Percentiles rank a stretch among this genome's conserved stretches.
Conservation (phyloP, 768 basidiomycete genomes). For the Macrolepiota dolichaula region DNA sequence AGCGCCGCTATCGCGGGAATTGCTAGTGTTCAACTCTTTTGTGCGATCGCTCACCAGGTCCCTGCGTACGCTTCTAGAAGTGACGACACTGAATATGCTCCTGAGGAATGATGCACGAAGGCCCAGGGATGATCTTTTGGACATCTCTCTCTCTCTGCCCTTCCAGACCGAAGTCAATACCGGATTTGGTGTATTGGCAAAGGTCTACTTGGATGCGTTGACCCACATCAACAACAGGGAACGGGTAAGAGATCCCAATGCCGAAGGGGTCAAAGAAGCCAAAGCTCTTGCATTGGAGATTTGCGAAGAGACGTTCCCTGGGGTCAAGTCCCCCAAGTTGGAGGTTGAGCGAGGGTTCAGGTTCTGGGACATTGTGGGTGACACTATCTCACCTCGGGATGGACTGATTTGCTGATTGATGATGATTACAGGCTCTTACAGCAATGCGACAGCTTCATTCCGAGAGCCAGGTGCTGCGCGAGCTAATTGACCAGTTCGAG, state of each 20-base stretch:
- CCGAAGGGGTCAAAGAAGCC: slow-evolving; percentile 75
- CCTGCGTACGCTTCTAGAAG: slow-evolving; percentile 85
- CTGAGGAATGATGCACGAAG: slow-evolving; percentile 85
- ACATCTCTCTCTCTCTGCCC: slow-evolving; percentile 87
- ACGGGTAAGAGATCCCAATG: slow-evolving; percentile 73
- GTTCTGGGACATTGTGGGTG: slow-evolving; percentile 96
- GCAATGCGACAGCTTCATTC: slow-evolving; percentile 89
- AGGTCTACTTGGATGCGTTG: slow-evolving; percentile 92
- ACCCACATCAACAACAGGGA: slow-evolving; percentile 82
- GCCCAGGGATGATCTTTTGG: slow-evolving; percentile 86
- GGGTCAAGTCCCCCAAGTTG: slow-evolving; percentile 79
- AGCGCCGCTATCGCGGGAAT: slow-evolving; percentile 92
- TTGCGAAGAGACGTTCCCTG: slow-evolving; percentile 92
- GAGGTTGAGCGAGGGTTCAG: slow-evolving; percentile 97
- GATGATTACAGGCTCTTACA: slow-evolving; percentile 59
- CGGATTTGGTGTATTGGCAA: slow-evolving; percentile 95
- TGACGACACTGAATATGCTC: slow-evolving; percentile 90
- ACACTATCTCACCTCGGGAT: slow-evolving; percentile 12
- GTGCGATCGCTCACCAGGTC: slow-evolving; percentile 89
- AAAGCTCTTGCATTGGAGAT: slow-evolving; percentile 87
- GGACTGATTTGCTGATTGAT: slow-evolving; percentile 8
- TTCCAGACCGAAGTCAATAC: slow-evolving; percentile 98
- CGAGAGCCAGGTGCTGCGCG: slow-evolving; percentile 75
- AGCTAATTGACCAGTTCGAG: slow-evolving; percentile 95
- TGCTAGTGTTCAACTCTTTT: slow-evolving; percentile 98